Evolutionary conservation across 2,329 filamentous ascomycete genomes (phyloP).

Genomic region (Dactylella cylindrospora): DNA sequence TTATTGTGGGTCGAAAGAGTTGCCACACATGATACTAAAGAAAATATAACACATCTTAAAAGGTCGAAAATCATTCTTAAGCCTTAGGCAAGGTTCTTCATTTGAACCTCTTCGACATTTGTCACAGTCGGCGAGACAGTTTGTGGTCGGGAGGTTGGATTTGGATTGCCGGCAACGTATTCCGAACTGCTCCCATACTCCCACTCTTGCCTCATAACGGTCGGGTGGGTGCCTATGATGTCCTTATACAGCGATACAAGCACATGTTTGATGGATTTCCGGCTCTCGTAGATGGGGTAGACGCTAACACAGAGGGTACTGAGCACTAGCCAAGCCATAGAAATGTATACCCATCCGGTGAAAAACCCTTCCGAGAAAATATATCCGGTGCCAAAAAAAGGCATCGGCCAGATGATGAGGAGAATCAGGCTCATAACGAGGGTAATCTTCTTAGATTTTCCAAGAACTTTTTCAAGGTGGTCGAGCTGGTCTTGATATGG

Average conservation of each 20-base stretch:
- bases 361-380: slow-evolving; percentile 81
- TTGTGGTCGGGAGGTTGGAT: slow-evolving; percentile 9
- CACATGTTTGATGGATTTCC: slow-evolving; percentile 66
- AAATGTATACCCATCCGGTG: slow-evolving; percentile 74
- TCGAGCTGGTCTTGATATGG: slow-evolving; percentile 18
- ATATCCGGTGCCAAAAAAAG: slow-evolving; percentile 80
- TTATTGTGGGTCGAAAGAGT: too few species aligned
- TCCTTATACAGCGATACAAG: slow-evolving; percentile 65
- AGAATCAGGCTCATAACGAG: slow-evolving; percentile 68
- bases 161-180: not conserved
- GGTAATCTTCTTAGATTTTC: slow-evolving; percentile 59
- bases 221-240: slow-evolving; percentile 52
- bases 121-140: slow-evolving; percentile 9
- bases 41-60: not conserved
- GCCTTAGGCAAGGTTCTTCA: slow-evolving; percentile 9
- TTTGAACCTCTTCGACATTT: not conserved
- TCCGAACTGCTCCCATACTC: slow-evolving; percentile 25
- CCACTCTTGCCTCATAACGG: slow-evolving; percentile 8
- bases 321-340: slow-evolving; percentile 77
- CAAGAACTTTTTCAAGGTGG: slow-evolving; percentile 51
- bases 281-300: slow-evolving; percentile 78
- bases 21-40: too few species aligned
- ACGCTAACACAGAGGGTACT: slow-evolving; percentile 70
- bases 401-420: slow-evolving; percentile 85
- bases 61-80: not conserved